Conservation (phyloP, 2,329 filamentous ascomycete species). For the Aspergillus sp. region DNA sequence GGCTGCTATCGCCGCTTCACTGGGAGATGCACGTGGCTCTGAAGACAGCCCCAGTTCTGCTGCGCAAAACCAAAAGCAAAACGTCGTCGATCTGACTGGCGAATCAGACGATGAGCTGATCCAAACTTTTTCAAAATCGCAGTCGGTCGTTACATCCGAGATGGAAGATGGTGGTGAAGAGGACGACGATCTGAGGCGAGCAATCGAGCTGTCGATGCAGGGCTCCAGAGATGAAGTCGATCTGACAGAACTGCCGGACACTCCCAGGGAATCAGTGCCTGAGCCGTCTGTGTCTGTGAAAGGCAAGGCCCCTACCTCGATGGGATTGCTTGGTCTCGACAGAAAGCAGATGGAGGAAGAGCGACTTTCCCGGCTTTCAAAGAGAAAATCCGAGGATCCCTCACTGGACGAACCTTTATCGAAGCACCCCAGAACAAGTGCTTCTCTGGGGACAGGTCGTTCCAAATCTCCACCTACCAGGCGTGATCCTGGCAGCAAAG, state of each 20-base stretch:
- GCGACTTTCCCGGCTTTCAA: slow-evolving; percentile 57
- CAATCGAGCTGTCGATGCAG: slow-evolving; percentile 27
- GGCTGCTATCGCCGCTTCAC: slow-evolving; percentile 15
- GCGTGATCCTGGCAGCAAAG: too few species aligned
- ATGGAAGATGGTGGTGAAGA: slow-evolving; percentile 11
- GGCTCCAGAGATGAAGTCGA: slow-evolving; percentile 7
- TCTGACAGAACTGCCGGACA: not conserved
- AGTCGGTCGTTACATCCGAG: slow-evolving; percentile 18
- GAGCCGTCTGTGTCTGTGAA: not conserved
- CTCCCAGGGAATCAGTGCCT: not conserved
- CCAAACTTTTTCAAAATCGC: slow-evolving; percentile 18
- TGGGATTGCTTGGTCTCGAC: slow-evolving; percentile 51
- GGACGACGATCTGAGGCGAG: slow-evolving; percentile 28
- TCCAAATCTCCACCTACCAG: not conserved
- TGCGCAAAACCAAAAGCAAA: slow-evolving; percentile 1
- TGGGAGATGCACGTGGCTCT: slow-evolving; percentile 7
- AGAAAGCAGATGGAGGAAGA: slow-evolving; percentile 80
- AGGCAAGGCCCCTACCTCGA: slow-evolving; percentile 1
- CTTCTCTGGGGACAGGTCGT: not conserved
- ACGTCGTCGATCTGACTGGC: slow-evolving; percentile 26
- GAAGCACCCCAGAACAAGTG: slow-evolving; percentile 15
- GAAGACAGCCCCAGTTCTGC: not conserved
- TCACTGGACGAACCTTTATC: slow-evolving; percentile 14
- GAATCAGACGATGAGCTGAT: slow-evolving; percentile 22
- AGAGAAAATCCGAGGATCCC: slow-evolving; percentile 44